These are phyloP conservation scores for Sporormia fimetaria DNA, from an alignment of 495 filamentous ascomycete species.

Conservation along the genomic window DNA sequence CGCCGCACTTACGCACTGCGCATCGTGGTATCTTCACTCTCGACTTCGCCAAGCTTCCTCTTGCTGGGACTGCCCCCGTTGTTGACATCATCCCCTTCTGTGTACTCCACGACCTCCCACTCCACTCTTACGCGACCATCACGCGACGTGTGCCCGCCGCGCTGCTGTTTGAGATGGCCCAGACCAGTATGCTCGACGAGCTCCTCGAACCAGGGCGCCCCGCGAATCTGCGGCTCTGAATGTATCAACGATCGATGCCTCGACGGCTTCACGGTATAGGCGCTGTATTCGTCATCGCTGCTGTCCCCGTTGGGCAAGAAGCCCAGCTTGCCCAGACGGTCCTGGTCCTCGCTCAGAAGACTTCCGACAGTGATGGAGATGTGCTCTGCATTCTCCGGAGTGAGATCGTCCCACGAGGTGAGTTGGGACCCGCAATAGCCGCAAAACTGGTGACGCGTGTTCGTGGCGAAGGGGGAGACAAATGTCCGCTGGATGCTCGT, in stretches of 20 bases:
- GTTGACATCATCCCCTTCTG: slow-evolving; percentile 42
- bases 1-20: slow-evolving; percentile 8
- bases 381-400: slow-evolving; percentile 54
- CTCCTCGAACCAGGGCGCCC: slow-evolving; percentile 71
- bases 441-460: slow-evolving; percentile 63
- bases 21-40: slow-evolving; percentile 26
- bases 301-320: slow-evolving; percentile 17
- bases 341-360: slow-evolving; percentile 53
- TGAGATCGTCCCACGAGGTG: slow-evolving; percentile 66
- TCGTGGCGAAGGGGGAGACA: slow-evolving; percentile 43
- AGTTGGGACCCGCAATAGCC: slow-evolving; percentile 80
- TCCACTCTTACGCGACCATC: slow-evolving; percentile 55
- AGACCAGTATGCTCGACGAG: slow-evolving; percentile 64
- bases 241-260: slow-evolving; percentile 11
- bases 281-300: slow-evolving; percentile 19
- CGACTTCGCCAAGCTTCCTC: slow-evolving; percentile 42
- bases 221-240: slow-evolving; percentile 36
- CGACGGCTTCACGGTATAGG: slow-evolving; percentile 24
- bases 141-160: slow-evolving; percentile 38
- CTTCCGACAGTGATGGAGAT: slow-evolving; percentile 67
- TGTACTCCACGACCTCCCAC: slow-evolving; percentile 78
- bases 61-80: slow-evolving; percentile 32
- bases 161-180: slow-evolving; percentile 51
- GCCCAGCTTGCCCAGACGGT: slow-evolving; percentile 54
- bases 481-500: slow-evolving; percentile 59